Percentiles rank a stretch among this genome's conserved stretches.
Evolutionary conservation across 2,329 filamentous ascomycete genomes (phyloP).

Genomic region (Fusarium falciforme): DNA sequence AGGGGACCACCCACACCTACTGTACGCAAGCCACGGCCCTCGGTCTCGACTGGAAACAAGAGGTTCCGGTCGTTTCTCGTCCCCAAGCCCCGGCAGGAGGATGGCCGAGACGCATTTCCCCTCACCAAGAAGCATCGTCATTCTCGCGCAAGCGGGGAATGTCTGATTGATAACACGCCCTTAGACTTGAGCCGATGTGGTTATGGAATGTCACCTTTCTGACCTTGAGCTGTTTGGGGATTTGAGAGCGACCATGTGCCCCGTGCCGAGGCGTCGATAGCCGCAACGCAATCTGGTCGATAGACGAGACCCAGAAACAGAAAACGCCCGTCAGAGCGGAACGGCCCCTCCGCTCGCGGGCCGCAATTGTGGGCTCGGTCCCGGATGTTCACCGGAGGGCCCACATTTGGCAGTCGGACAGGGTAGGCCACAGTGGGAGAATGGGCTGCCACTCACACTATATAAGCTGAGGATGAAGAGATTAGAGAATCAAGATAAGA

Average conservation of each 20-base stretch:
- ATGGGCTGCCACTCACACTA: not conserved
- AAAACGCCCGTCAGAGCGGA: conserved; percentile 10
- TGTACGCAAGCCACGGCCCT: conserved; percentile 11
- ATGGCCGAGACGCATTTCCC: not conserved
- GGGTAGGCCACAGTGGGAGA: not conserved
- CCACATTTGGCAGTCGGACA: conserved; percentile 14
- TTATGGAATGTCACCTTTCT: not conserved
- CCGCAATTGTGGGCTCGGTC: conserved; percentile 33
- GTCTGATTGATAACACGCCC: conserved; percentile 7
- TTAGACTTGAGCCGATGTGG: conserved; percentile 5
- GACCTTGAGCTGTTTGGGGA: not conserved
- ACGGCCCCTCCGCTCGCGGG: conserved; percentile 14
- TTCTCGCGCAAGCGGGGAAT: conserved; percentile 6
- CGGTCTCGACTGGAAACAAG: conserved; percentile 6
- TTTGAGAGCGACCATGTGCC: conserved; percentile 21
- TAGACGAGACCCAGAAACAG: conserved; percentile 1
- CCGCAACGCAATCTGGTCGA: conserved; percentile 22
- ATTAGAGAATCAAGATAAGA: not conserved
- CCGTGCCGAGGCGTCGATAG: conserved; percentile 35
- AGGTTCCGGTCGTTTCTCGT: not conserved
- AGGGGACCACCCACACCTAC: not conserved
- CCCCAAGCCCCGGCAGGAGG: not conserved
- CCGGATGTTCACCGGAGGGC: not conserved
- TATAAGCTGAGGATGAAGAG: not conserved
- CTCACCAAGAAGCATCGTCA: conserved; percentile 7